Evolutionary conservation across 2,329 filamentous ascomycete species (phyloP).

Genomic region (Chaetomium sp.): DNA sequence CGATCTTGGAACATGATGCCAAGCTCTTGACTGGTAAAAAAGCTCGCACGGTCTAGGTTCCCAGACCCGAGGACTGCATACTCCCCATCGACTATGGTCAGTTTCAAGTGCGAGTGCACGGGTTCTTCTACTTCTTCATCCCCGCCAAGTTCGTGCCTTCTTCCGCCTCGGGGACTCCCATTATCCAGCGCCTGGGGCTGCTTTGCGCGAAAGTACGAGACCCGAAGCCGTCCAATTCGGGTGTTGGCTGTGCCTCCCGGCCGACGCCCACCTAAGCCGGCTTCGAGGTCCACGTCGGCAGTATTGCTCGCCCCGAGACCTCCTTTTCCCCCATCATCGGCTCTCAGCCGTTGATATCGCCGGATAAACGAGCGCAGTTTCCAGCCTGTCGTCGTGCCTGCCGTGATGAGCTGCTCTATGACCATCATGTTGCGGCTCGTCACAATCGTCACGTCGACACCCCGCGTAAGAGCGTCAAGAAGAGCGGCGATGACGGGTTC

Average conservation of each 20-base stretch:
- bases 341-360: slow-evolving; percentile 31
- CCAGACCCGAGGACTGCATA: slow-evolving; percentile 68
- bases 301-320: not conserved
- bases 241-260: slow-evolving; percentile 15
- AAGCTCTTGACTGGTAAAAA: slow-evolving; percentile 81
- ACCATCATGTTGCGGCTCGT: slow-evolving; percentile 68
- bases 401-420: slow-evolving; percentile 73
- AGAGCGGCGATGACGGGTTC: slow-evolving; percentile 57
- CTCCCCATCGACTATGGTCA: slow-evolving; percentile 64
- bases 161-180: slow-evolving; percentile 9
- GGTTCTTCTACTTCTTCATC: slow-evolving; percentile 45
- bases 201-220: slow-evolving; percentile 51
- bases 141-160: slow-evolving; percentile 22
- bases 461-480: slow-evolving; percentile 53
- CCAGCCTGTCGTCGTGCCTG: slow-evolving; percentile 63
- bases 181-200: not conserved
- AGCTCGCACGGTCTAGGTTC: slow-evolving; percentile 79
- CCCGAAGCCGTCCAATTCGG: slow-evolving; percentile 43
- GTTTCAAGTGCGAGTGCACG: slow-evolving; percentile 70
- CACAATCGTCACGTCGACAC: slow-evolving; percentile 61
- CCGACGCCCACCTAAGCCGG: slow-evolving; percentile 24
- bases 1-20: slow-evolving; percentile 52
- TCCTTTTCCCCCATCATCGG: not conserved
- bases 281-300: slow-evolving; percentile 34
- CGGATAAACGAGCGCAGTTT: slow-evolving; percentile 56